Evolutionary conservation across 352 stramenopile species (phyloP).

Genomic region (Pythium dissimile): DNA sequence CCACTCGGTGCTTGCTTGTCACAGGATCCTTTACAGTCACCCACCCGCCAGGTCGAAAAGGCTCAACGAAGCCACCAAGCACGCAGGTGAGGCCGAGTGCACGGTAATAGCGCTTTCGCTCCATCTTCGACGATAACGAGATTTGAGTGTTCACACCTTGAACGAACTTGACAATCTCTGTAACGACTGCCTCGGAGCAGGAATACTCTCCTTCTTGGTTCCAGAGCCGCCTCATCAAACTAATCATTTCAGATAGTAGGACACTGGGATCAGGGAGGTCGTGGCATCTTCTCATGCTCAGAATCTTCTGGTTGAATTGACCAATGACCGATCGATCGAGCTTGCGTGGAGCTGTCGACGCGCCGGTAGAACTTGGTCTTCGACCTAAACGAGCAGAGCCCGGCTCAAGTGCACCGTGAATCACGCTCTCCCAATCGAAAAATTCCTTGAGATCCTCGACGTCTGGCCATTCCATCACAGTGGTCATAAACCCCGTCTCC

Average conservation of each 20-base stretch:
- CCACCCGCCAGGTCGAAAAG: slow-evolving; percentile 7
- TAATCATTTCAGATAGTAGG: slow-evolving; percentile 14
- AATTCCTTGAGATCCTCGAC: slow-evolving; percentile 33
- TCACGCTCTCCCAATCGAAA: slow-evolving; percentile 47
- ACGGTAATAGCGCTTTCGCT: slow-evolving; percentile 8
- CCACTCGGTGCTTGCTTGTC: neutral
- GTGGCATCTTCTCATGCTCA: neutral
- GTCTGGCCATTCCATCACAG: slow-evolving; percentile 38
- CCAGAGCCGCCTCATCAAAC: slow-evolving; percentile 7
- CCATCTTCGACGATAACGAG: neutral
- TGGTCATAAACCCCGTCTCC: slow-evolving; percentile 36
- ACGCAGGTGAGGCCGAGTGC: slow-evolving; percentile 14
- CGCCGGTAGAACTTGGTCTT: slow-evolving; percentile 21
- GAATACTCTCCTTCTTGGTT: neutral
- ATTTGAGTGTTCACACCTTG: neutral
- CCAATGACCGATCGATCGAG: slow-evolving; percentile 31
- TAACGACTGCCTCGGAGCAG: neutral
- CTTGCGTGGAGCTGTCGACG: slow-evolving; percentile 25
- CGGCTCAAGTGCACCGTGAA: slow-evolving; percentile 38
- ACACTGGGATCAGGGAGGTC: neutral
- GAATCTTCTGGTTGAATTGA: slow-evolving; percentile 32
- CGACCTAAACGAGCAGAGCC: slow-evolving; percentile 40
- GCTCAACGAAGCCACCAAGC: slow-evolving; percentile 18
- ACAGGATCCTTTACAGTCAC: slow-evolving; percentile 1
- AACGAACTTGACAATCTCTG: slow-evolving; percentile 2